Base-by-base conservation (phyloP, 2,329 filamentous ascomycete genomes). In the Meredithiella fracta region DNA sequence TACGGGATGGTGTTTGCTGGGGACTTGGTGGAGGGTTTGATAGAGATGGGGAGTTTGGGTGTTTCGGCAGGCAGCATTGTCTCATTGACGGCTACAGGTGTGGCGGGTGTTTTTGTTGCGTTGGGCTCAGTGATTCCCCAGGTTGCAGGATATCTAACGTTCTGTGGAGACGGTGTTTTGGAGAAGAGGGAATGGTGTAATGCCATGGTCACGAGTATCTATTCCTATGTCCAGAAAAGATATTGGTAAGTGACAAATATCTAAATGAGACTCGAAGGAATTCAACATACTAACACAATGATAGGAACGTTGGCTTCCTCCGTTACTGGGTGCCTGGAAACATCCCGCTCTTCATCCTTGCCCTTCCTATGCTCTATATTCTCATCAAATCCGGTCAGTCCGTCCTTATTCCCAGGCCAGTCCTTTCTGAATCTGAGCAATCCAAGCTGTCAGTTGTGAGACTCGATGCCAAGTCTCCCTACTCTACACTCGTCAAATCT, bases 271-370 rank as follows among this genome's bases (percentile, higher is more conserved):
- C 23, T 15, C 23, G 9, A 34, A 42, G 31, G 31, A 7, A n/a
- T 15, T 26, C 34, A 34, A 15, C n/a, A 53, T 2, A 22, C 40
- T 44, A 44, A 44, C 40, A 1, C 15, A n/a, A n/a, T 44, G 20
- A 55, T 59, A 95, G 90, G 92, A 82, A 91, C 63, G 81, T 85
- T 54, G 92, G 92, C 0, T 84, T 94, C 62, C 76, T 97, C 53
- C 78, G 78, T 58, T 98, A 98, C 71, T 98, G 92, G 92, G 94
- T 82, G 0, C 60, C 83, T 0, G 80, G 83, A 4, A 96, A 98
- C 64, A 65, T 92, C 8, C 92, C 92, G 0, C 75, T 98, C 1
- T 98, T 98, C 68, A 63, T 90, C 22, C 76, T 98, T 9, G 90
- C 90, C 1, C 68, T 78, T 0, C 92, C 92, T 1, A 84, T 91